A percentile compares a stretch with the other conserved stretches of the same genome.
These are phyloP conservation scores for Wilhelminamyces savonicus DNA, from an alignment of 805 yeast genomes.

Conservation along the genomic window DNA sequence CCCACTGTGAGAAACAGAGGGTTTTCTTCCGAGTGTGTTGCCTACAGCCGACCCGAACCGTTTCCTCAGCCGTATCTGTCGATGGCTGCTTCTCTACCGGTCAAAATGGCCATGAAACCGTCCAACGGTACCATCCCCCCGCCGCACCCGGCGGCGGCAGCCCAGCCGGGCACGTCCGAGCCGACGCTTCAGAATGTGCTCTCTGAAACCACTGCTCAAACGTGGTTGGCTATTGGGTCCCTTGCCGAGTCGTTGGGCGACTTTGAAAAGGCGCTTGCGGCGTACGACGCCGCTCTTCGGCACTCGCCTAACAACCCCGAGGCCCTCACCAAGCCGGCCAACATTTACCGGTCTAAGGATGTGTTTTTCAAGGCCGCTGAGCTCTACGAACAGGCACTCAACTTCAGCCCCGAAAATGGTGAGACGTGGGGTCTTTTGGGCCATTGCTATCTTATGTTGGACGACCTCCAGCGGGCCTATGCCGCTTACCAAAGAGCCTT, in stretches of 20 bases:
- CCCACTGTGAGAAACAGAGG: too few relatives aligned
- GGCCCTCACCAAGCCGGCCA: constrained; percentile 80
- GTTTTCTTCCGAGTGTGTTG: too few relatives aligned
- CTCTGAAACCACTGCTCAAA: constrained; percentile 59
- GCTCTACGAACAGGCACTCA: constrained; percentile 79
- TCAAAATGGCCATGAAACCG: constrained; percentile 12
- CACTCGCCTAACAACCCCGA: constrained; percentile 83
- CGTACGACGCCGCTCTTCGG: constrained; percentile 82
- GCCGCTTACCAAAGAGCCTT: constrained; percentile 95
- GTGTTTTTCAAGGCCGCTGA: constrained; percentile 94
- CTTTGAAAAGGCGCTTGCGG: constrained; percentile 79
- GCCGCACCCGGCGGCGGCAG: constrained; percentile 1
- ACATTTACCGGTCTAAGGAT: constrained; percentile 81
- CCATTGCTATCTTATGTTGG: constrained; percentile 94
- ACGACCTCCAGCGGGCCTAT: constrained; percentile 92
- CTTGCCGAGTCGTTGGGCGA: constrained; percentile 88
- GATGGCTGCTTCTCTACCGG: constrained; percentile 17
- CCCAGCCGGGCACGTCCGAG: constrained; percentile 1
- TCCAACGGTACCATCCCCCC: constrained; percentile 8
- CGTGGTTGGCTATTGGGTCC: constrained; percentile 87
- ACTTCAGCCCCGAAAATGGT: constrained; percentile 79
- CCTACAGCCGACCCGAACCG: too few relatives aligned
- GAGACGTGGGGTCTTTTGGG: constrained; percentile 97
- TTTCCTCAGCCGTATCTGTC: too few relatives aligned
- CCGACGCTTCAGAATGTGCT: constrained; percentile 12